Base-by-base conservation (phyloP, 495 filamentous ascomycete genomes). In the Platismatia glauca region DNA sequence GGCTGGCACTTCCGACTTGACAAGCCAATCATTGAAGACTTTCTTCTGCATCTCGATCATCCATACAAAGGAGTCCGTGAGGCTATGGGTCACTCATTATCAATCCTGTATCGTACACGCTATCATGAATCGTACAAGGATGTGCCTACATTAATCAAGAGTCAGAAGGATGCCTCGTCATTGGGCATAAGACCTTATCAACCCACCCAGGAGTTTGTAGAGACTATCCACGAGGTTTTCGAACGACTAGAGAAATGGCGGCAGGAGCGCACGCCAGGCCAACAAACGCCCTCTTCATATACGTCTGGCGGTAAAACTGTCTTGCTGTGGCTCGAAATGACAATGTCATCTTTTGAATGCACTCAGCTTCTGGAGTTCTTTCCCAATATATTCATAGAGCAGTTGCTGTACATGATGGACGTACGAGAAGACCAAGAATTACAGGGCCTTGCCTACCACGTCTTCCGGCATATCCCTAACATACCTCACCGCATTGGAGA, bases 331-430 rank as follows among this genome's bases (percentile, higher is more conserved):
- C 82, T 99, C 31, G 93, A 99, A 73, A 87, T 85, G 39, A 95
- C 90, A 31, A 79, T 99, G 5, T 89, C 89, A 2, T 93, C 89
- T 0, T 87, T 91, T 64, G 95, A 99, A 71, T 99, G 94, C 75
- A 95, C 86, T 1, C 88, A 93, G 67, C 83, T 97, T 15, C 84
- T 94, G 12, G 82, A 88, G 4, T 97, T 96, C 83, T 96, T 97
- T 78, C 89, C 90, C 1, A 81, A 89, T 57, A 79, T 89, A 11
- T 91, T 97, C 67, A 91, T 95, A 65, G 89, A 90, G 46, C 86
- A 96, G 72, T 83, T 97, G 55, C 77, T 99, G 53, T 91, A 97
- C 76, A 99, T 99, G 94, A 99, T 99, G 94, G 94, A 99, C 72
- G 89, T 99, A 66, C 97, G 96, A 73, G 94, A 99, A 74, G 94